Conservation (phyloP, 345 rosid species). For the Triadica sebifera region DNA sequence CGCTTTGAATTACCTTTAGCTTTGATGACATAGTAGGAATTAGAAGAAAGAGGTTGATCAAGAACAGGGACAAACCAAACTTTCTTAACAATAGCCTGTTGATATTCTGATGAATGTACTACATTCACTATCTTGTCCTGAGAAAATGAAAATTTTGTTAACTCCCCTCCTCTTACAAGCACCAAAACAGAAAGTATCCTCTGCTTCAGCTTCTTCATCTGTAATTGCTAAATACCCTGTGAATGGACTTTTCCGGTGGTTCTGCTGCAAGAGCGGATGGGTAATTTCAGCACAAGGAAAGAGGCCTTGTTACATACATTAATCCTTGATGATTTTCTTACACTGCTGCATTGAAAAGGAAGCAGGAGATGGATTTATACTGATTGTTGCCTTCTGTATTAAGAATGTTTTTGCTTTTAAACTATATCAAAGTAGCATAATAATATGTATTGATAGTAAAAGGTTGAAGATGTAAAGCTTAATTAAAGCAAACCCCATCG, state of each 20-base stretch:
- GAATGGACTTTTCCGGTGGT: slow-evolving; percentile 61
- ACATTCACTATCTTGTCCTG: slow-evolving; percentile 41
- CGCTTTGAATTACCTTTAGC: too few species aligned
- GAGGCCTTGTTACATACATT: slow-evolving; percentile 56
- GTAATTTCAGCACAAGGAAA: slow-evolving; percentile 41
- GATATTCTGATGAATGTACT: too few species aligned
- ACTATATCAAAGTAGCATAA: neutral
- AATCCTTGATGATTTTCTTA: neutral
- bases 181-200: slow-evolving; percentile 56
- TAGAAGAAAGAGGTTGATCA: too few species aligned
- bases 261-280: slow-evolving; percentile 43
- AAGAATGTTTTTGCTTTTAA: neutral
- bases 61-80: too few species aligned
- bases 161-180: slow-evolving; percentile 39
- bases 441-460: neutral
- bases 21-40: too few species aligned
- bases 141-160: slow-evolving; percentile 58
- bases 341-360: too few species aligned
- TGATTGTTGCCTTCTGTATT: neutral
- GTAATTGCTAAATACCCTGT: slow-evolving; percentile 60
- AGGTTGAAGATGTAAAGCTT: neutral
- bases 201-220: slow-evolving; percentile 63
- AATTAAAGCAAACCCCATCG: too few species aligned
- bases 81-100: too few species aligned
- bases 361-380: neutral